Evolutionary conservation across 2,329 filamentous ascomycete genomes (phyloP), one percentile per base, ranked within the genome.

Genomic region (Botrytis elliptica): DNA sequence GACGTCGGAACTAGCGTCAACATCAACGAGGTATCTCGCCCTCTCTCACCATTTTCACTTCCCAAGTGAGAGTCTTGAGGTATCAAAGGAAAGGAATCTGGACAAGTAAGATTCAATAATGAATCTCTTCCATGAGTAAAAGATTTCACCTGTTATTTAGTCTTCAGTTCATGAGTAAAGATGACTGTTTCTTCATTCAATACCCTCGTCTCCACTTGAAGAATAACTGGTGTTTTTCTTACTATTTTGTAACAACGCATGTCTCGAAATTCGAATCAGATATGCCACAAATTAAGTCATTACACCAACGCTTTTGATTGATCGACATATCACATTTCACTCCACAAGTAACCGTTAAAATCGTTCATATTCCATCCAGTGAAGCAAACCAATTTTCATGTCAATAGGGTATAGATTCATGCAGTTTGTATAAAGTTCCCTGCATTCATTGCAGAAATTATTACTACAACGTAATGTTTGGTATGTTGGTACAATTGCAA

Each of bases 401-500:
- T 57, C 66, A 42, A 68, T 33, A 68, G 49, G 65, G 66, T 57
- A 70, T 70, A 62, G 38, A 62, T 70, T 70, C 55, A 70, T 60
- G 40, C 44, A n/a, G n/a, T 62, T 46, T 70, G 55, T 70, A 62
- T 46, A 62, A 62, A 25, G 29, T 46, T 60, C 55, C 55, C 55
- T 62, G 68, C 29, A 46, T 70, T 70, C 22, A 62, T 57, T n/a
- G 68, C 68, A 59, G 55, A 62, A 33, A 55, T 42, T 66, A 71
- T 71, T 60, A 55, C 46, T 71, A 65, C 60, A 71, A 64, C 70
- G 55, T 62, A 36, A 33, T 66, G 59, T 64, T 71, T 71, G 59
- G 42, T 65, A 71, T 71, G 57, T 71, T 71, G 59, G 70, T 71
- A 71, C 70, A 71, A 29, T 46, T 46, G 70, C 33, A 65, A 71